phyloP scores from a whole-genome alignment of 495 filamentous ascomycete species.

The Penicillium roqueforti region DNA sequence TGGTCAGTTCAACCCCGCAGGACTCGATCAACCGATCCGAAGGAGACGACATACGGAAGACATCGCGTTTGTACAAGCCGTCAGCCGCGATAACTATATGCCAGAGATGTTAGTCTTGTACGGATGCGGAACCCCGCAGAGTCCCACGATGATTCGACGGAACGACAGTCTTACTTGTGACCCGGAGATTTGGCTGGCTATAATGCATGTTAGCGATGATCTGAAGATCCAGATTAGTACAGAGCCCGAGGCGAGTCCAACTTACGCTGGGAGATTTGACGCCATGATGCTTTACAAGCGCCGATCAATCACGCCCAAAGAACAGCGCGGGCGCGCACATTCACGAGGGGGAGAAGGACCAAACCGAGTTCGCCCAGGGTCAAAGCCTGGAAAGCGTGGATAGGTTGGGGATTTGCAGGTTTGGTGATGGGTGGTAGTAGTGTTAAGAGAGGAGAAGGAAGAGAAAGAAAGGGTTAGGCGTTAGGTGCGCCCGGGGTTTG shows the following conservation, averaged over 20 bases:
- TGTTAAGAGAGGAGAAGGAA: conserved; percentile 21
- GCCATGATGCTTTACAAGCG: conserved; percentile 47
- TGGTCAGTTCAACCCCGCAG: conserved; percentile 19
- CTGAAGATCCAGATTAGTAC: conserved; percentile 7
- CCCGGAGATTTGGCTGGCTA: conserved; percentile 57
- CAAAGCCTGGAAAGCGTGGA: conserved; percentile 10
- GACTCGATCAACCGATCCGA: not conserved
- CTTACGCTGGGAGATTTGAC: conserved; percentile 59
- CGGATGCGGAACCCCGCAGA: conserved; percentile 21
- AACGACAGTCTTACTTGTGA: conserved; percentile 53
- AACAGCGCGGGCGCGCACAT: conserved; percentile 40
- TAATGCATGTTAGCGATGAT: conserved; percentile 29
- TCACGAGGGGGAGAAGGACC: conserved; percentile 31
- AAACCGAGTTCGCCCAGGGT: conserved; percentile 17
- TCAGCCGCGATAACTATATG: conserved; percentile 90
- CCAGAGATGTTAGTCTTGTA: conserved; percentile 20
- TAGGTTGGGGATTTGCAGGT: conserved; percentile 9
- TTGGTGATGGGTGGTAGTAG: conserved; percentile 13
- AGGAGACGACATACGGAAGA: conserved; percentile 66
- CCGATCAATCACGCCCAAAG: conserved; percentile 44
- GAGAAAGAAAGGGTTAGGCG: conserved; percentile 23
- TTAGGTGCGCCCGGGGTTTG: conserved; percentile 10
- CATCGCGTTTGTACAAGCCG: conserved; percentile 97
- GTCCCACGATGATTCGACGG: conserved; percentile 11
- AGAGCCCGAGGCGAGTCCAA: conserved; percentile 12